Conservation (phyloP, 179 eudicot species). For the Spergularia azorica region DNA sequence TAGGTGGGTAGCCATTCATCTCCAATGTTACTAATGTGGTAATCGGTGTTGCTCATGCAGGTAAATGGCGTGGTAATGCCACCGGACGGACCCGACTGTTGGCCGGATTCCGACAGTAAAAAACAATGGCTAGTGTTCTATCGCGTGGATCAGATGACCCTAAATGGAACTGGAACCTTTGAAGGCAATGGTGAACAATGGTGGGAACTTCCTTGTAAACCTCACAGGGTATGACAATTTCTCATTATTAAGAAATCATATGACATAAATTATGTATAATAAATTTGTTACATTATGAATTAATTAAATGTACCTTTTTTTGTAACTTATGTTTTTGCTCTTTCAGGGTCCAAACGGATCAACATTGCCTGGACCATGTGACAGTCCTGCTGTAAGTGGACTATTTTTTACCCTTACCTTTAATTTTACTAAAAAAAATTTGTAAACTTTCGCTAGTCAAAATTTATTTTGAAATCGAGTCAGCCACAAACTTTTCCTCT, state of each 20-base stretch:
- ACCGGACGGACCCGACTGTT: conserved; percentile 92
- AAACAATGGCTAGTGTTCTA: conserved; percentile 94
- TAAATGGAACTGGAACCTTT: conserved; percentile 79
- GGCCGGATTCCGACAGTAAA: conserved; percentile 85
- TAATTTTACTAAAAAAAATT: no score
- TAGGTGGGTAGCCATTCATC: no score
- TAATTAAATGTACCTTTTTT: no score
- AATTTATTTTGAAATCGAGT: no score
- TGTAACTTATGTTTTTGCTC: background rate
- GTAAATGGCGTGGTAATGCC: conserved; percentile 83
- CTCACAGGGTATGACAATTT: conserved; percentile 62
- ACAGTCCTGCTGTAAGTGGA: conserved; percentile 86
- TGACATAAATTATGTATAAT: background rate
- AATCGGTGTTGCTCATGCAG: conserved; percentile 31
- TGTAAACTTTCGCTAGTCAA: no score
- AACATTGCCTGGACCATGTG: conserved; percentile 94
- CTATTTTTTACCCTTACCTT: background rate
- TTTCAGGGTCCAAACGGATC: conserved; percentile 91
- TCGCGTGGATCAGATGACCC: conserved; percentile 58
- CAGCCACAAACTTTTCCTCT: no score
- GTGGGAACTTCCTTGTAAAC: conserved; percentile 99
- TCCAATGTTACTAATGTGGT: no score
- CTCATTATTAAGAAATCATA: background rate
- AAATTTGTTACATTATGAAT: background rate
- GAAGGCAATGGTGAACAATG: conserved; percentile 90